phyloP scores from a whole-genome alignment of 768 basidiomycete genomes.

The Tephrocybe sp. region DNA sequence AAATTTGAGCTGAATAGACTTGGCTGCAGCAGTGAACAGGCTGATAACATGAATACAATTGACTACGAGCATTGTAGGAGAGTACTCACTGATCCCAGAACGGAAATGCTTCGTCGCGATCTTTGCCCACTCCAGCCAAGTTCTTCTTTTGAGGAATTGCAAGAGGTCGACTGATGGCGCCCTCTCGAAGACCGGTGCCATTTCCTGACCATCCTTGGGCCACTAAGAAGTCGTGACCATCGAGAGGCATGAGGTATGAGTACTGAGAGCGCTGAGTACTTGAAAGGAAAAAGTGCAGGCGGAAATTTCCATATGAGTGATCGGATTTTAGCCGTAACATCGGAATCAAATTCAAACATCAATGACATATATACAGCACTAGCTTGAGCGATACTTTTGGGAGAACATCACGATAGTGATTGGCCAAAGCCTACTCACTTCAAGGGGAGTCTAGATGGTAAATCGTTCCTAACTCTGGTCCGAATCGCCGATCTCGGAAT shows the following conservation, averaged over 20 bases:
- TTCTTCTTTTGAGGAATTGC: constrained; percentile 83
- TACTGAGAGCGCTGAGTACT: not conserved
- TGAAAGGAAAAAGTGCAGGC: too few relatives aligned
- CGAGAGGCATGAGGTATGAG: constrained; percentile 54
- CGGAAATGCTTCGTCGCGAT: constrained; percentile 92
- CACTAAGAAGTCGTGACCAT: constrained; percentile 70
- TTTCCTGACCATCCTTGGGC: constrained; percentile 88
- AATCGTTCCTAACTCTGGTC: too few relatives aligned
- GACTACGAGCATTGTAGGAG: not conserved
- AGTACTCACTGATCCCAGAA: constrained; percentile 95
- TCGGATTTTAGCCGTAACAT: too few relatives aligned
- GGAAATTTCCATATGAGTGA: not conserved
- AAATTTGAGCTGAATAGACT: constrained; percentile 75
- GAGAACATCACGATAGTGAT: too few relatives aligned
- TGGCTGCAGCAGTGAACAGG: constrained; percentile 80
- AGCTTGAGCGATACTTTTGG: too few relatives aligned
- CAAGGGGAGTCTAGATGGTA: too few relatives aligned
- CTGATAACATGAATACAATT: constrained; percentile 36
- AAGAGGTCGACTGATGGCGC: constrained; percentile 75
- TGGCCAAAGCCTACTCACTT: too few relatives aligned
- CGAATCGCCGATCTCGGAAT: too few relatives aligned
- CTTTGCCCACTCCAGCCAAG: constrained; percentile 85
- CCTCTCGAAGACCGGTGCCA: constrained; percentile 82
- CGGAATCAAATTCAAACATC: too few relatives aligned
- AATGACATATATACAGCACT: too few relatives aligned